These are phyloP conservation scores for Cupressus sempervirens DNA, from an alignment of 75 land plant genomes.

Conservation along the genomic window DNA sequence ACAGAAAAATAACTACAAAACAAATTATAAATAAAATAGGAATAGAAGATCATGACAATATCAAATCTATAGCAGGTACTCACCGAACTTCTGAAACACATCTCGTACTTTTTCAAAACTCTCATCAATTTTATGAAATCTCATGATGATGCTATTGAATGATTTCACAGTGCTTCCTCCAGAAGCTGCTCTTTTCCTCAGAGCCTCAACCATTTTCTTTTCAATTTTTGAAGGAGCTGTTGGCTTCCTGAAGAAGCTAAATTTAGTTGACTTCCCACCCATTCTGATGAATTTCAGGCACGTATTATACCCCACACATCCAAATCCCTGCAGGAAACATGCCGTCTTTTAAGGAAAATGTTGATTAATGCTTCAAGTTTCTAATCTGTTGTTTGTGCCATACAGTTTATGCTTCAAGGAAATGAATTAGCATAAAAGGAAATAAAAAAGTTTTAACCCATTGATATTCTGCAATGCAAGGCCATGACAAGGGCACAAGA, in stretches of 20 bases:
- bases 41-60: neutral
- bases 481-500: neutral
- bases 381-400: neutral
- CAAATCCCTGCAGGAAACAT: neutral
- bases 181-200: slow-evolving; percentile 31
- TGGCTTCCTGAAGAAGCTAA: slow-evolving; percentile 3
- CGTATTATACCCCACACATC: neutral
- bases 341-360: neutral
- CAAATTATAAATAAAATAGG: neutral
- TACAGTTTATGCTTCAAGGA: neutral
- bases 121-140: slow-evolving; percentile 47
- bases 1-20: neutral
- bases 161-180: slow-evolving; percentile 27
- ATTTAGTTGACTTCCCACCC: slow-evolving; percentile 12
- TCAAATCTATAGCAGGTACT: slow-evolving; percentile 1
- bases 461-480: neutral
- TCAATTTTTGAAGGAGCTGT: slow-evolving; percentile 27
- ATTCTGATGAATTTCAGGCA: neutral
- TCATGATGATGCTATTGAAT: slow-evolving; percentile 47
- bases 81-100: slow-evolving; percentile 44
- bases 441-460: neutral
- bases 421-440: neutral
- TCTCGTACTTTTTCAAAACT: slow-evolving; percentile 44
- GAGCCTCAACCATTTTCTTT: slow-evolving; percentile 39
- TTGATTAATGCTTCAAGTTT: neutral